Percentiles rank a stretch among this genome's conserved stretches.
Conservation (phyloP, 2,329 filamentous ascomycete genomes). For the Sordariomycetes sp. region DNA sequence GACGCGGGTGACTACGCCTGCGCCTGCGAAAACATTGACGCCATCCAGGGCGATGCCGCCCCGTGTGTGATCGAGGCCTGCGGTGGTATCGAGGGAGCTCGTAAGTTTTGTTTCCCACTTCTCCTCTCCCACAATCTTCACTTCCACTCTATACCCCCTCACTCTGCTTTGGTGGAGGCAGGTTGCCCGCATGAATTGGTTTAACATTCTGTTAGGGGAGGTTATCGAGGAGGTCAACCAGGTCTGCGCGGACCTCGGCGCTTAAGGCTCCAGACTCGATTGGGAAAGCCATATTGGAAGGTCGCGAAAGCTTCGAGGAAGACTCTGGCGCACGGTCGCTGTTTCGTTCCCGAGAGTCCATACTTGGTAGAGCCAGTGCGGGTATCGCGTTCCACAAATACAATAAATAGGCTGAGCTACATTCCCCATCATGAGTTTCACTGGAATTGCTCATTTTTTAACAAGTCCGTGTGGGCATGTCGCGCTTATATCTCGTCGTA, state of each 20-base stretch:
- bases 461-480: too few relatives aligned
- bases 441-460: too few relatives aligned
- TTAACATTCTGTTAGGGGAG: background rate
- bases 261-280: background rate
- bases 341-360: background rate
- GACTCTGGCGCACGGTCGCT: background rate
- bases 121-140: background rate
- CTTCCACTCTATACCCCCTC: background rate
- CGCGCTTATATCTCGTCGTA: too few relatives aligned
- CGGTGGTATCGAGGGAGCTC: conserved; percentile 9
- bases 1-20: conserved; percentile 9
- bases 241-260: background rate
- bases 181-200: background rate
- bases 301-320: too few relatives aligned
- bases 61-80: conserved; percentile 10
- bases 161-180: background rate
- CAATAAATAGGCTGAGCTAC: too few relatives aligned
- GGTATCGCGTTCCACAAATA: background rate
- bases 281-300: too few relatives aligned
- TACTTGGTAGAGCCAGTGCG: background rate
- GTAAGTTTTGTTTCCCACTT: conserved; percentile 7
- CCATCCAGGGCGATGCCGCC: conserved; percentile 9
- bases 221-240: background rate
- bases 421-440: too few relatives aligned
- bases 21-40: conserved; percentile 10